Conservation (phyloP, 495 filamentous ascomycete genomes). For the Penicillium simplicissimum region DNA sequence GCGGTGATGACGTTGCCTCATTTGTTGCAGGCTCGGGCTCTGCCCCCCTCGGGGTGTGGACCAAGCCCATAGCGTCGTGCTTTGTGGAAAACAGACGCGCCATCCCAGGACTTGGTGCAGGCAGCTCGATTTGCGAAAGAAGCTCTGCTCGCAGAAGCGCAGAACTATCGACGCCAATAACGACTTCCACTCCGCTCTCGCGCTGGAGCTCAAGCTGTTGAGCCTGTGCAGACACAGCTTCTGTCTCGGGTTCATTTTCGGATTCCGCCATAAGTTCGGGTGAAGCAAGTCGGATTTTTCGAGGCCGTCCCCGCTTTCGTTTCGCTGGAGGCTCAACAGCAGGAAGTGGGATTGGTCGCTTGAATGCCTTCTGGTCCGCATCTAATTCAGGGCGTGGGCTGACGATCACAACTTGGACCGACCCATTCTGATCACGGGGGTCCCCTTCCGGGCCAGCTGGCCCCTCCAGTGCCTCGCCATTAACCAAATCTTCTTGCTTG, state of each 20-base stretch:
- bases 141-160: background rate
- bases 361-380: background rate
- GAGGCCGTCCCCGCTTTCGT: constrained; percentile 24
- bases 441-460: background rate
- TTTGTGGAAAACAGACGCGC: background rate
- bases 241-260: background rate
- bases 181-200: background rate
- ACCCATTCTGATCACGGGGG: background rate
- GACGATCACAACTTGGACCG: constrained; percentile 23
- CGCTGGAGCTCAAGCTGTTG: background rate
- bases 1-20: background rate
- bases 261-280: background rate
- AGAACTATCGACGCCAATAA: background rate
- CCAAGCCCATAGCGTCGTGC: background rate
- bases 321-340: constrained; percentile 22
- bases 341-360: constrained; percentile 18
- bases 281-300: constrained; percentile 1
- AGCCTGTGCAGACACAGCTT: background rate
- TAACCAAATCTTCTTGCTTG: background rate
- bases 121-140: background rate
- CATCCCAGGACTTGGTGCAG: background rate
- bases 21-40: background rate
- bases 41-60: background rate
- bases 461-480: background rate
- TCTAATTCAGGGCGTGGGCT: constrained; percentile 8